phyloP scores from a whole-genome alignment of 108 stramenopile species.

The Halocafeteria seosinensis region DNA sequence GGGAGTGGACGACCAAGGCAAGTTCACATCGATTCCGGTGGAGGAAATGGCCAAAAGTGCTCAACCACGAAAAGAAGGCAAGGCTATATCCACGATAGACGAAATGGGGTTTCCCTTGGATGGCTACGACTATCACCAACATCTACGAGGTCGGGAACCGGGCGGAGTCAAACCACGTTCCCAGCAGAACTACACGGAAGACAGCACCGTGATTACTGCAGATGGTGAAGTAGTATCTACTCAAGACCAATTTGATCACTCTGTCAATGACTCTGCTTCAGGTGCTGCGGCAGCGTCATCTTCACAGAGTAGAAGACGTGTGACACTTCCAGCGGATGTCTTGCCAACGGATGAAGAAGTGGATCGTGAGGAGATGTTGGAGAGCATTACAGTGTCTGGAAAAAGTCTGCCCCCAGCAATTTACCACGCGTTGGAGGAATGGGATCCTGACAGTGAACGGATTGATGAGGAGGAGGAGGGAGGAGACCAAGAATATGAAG shows the following conservation, averaged over 20 bases:
- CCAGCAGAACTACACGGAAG: too few relatives aligned
- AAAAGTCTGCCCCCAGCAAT: neutral
- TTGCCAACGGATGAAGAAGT: neutral
- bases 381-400: neutral
- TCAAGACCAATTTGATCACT: neutral
- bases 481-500: neutral
- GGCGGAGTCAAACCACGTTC: too few relatives aligned
- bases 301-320: too few relatives aligned
- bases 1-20: neutral
- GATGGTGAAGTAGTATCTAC: neutral
- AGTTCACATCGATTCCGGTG: neutral
- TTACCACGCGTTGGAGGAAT: neutral
- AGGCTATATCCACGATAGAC: conserved; percentile 5
- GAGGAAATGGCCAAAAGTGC: neutral
- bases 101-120: conserved; percentile 19
- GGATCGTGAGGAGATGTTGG: neutral
- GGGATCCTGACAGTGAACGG: neutral
- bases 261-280: neutral
- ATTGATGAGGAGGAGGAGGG: conserved; percentile 6
- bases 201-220: neutral
- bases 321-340: neutral
- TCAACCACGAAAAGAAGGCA: neutral
- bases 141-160: neutral
- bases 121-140: conserved; percentile 22
- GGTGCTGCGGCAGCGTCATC: too few relatives aligned